Conservation (phyloP, 768 basidiomycete genomes). For the Naganishia friedmannii region DNA sequence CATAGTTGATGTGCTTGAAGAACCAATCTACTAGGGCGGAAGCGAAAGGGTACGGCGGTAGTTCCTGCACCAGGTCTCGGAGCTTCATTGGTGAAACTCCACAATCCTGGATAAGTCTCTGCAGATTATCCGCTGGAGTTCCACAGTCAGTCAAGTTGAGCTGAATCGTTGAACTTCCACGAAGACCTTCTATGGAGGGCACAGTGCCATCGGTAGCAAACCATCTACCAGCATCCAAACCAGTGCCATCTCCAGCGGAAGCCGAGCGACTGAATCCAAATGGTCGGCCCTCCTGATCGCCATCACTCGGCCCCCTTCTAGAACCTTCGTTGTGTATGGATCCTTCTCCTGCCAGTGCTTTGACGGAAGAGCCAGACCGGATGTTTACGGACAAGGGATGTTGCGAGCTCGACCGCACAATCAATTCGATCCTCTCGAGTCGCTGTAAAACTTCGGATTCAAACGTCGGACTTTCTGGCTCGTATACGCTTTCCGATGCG, state of each 20-base stretch:
- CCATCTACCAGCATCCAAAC: conserved; percentile 35
- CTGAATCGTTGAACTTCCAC: conserved; percentile 41
- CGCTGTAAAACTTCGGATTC: conserved; percentile 7
- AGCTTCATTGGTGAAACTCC: conserved; percentile 88
- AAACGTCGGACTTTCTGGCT: conserved; percentile 5
- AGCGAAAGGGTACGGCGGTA: conserved; percentile 72
- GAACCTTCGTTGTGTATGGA: conserved; percentile 42
- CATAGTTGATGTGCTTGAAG: conserved; percentile 70
- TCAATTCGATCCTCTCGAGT: conserved; percentile 7
- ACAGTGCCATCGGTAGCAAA: conserved; percentile 31
- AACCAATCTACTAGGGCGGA: conserved; percentile 77
- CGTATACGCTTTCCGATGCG: conserved; percentile 13
- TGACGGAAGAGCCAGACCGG: neutral
- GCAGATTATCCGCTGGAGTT: conserved; percentile 73
- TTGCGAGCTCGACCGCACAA: conserved; percentile 6
- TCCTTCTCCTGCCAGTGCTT: conserved; percentile 32
- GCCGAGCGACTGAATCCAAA: conserved; percentile 22
- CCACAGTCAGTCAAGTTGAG: conserved; percentile 47
- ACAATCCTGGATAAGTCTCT: conserved; percentile 83
- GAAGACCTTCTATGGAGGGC: conserved; percentile 35
- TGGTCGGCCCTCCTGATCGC: neutral
- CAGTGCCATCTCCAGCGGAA: conserved; percentile 26
- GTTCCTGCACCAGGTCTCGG: conserved; percentile 79
- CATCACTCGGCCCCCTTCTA: conserved; percentile 23
- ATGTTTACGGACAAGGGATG: neutral